A percentile compares a stretch with the other conserved stretches of the same genome.
These are phyloP conservation scores for Kondoa subrosea DNA, from an alignment of 768 basidiomycete genomes.

Conservation along the genomic window DNA sequence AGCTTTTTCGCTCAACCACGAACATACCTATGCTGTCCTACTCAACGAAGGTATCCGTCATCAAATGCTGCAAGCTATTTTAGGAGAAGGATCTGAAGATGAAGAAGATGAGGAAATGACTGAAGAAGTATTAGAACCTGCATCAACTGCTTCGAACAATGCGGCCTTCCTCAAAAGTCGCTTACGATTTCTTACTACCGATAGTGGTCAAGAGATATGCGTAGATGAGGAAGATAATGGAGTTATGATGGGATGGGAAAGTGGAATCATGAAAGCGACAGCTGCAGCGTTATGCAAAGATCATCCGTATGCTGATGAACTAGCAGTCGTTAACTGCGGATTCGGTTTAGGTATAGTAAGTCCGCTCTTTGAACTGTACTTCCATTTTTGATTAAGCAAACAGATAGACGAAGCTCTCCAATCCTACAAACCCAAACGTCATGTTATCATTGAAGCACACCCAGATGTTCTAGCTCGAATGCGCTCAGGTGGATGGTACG, in stretches of 20 bases:
- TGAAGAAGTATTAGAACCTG: slow-evolving; percentile 11
- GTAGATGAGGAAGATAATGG: slow-evolving; percentile 63
- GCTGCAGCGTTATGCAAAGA: slow-evolving; percentile 49
- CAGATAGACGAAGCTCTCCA: slow-evolving; percentile 25
- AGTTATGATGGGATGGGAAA: slow-evolving; percentile 99
- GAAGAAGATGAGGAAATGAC: slow-evolving; percentile 6
- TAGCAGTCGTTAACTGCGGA: slow-evolving; percentile 72
- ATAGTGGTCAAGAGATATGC: slow-evolving; percentile 75
- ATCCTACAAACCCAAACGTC: slow-evolving; percentile 31
- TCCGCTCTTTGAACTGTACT: not conserved
- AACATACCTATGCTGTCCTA: slow-evolving; percentile 54
- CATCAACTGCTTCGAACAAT: slow-evolving; percentile 24
- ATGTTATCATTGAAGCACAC: slow-evolving; percentile 89
- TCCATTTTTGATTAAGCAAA: not conserved
- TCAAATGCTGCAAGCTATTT: slow-evolving; percentile 40
- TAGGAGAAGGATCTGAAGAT: slow-evolving; percentile 12
- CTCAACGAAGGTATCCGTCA: slow-evolving; percentile 84
- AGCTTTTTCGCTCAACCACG: slow-evolving; percentile 67
- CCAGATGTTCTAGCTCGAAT: slow-evolving; percentile 75
- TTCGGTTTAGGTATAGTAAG: slow-evolving; percentile 69
- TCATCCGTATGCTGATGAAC: slow-evolving; percentile 24
- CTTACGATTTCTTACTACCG: slow-evolving; percentile 43
- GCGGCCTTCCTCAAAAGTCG: slow-evolving; percentile 51
- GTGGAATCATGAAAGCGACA: slow-evolving; percentile 66
- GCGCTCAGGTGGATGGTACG: slow-evolving; percentile 56